These are phyloP conservation scores for Wickerhamiella allomyrinae DNA, from an alignment of 805 yeast genomes.

Conservation along the genomic window DNA sequence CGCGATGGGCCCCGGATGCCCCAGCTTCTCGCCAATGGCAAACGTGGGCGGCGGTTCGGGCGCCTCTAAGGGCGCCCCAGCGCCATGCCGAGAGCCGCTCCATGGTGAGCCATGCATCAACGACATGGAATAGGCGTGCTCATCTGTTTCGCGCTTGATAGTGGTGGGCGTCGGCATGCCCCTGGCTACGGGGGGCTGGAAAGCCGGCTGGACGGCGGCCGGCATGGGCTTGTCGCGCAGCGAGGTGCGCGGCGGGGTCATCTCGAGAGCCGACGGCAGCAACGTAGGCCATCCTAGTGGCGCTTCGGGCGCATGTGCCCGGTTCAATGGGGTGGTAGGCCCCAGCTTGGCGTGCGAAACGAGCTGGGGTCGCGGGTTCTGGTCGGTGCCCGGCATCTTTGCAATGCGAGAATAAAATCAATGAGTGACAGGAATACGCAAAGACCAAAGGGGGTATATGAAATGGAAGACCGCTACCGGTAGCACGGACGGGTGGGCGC, in stretches of 20 bases:
- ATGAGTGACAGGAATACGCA: neutral
- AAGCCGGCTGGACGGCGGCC: neutral
- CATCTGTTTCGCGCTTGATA: neutral
- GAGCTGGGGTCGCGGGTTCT: neutral
- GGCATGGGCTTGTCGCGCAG: constrained; percentile 4
- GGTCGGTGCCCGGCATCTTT: neutral
- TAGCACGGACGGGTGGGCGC: too few relatives aligned
- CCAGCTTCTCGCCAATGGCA: neutral
- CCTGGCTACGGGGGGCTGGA: neutral
- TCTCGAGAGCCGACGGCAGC: constrained; percentile 25
- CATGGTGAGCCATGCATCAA: neutral
- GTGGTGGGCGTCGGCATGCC: constrained; percentile 1
- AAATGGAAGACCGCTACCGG: too few relatives aligned
- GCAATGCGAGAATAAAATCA: neutral
- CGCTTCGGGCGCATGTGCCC: neutral
- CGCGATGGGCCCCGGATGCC: neutral
- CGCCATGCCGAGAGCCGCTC: neutral
- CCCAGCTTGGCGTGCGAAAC: neutral
- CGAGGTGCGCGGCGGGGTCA: constrained; percentile 23
- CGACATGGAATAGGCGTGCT: neutral
- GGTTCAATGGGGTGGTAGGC: neutral
- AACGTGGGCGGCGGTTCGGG: neutral
- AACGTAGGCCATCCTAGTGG: constrained; percentile 9
- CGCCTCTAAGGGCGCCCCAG: neutral
- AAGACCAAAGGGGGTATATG: neutral